Conservation (phyloP, 495 filamentous ascomycete genomes). For the Tuber calosporum region DNA sequence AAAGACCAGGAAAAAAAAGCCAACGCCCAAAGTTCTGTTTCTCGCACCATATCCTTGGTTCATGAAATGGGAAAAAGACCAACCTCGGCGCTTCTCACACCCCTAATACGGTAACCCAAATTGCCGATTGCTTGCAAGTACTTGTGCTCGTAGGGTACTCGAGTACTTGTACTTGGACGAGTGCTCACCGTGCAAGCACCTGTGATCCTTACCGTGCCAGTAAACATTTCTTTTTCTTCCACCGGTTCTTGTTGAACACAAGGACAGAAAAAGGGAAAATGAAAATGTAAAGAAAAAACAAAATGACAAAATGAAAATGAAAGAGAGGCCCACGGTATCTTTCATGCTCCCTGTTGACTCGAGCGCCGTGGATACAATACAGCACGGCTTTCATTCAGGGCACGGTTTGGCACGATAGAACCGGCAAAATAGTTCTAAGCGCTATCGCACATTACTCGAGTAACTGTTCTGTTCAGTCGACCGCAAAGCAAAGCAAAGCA, state of each 20-base stretch:
- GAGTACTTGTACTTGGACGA: not conserved
- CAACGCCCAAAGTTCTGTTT: not conserved
- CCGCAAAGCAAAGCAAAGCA: not conserved
- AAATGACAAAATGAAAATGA: conserved; percentile 8
- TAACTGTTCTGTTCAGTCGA: too few species aligned
- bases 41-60: not conserved
- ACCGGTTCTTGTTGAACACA: not conserved
- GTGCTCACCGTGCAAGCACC: not conserved
- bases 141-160: too few species aligned
- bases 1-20: not conserved
- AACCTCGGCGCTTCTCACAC: not conserved
- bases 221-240: not conserved
- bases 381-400: not conserved
- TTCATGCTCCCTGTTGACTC: not conserved
- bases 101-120: not conserved
- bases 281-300: not conserved
- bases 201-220: not conserved
- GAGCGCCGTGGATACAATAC: not conserved
- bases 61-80: not conserved
- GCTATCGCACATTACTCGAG: not conserved
- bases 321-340: conserved; percentile 7
- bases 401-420: not conserved
- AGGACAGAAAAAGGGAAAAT: not conserved
- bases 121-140: not conserved
- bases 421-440: not conserved